These are phyloP conservation scores for Leishmania amazonensis DNA, from an alignment of 208 protist genomes.

Conservation along the genomic window DNA sequence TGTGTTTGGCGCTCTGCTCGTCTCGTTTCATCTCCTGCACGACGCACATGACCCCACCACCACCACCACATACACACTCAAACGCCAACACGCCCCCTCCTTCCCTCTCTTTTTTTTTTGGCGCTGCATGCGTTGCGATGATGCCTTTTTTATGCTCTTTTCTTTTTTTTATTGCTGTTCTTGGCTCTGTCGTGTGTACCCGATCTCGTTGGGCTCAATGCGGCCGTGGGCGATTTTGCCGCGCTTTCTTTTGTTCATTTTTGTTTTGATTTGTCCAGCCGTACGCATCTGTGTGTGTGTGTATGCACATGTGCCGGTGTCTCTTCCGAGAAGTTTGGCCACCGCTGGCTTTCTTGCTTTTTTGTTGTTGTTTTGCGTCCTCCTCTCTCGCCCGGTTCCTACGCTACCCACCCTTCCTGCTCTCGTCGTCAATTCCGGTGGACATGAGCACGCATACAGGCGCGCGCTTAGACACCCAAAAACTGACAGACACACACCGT, in stretches of 20 bases:
- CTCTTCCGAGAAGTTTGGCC: not conserved
- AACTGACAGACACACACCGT: not conserved
- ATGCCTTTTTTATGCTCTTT: too few relatives aligned
- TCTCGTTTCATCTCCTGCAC: not conserved
- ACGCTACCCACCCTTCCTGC: not conserved
- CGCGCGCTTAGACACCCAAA: not conserved
- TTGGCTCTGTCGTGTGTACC: too few relatives aligned
- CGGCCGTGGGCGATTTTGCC: not conserved
- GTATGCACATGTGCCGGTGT: not conserved
- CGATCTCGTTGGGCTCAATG: too few relatives aligned
- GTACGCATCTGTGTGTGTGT: not conserved
- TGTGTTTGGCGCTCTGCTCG: too few relatives aligned
- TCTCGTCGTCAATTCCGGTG: not conserved
- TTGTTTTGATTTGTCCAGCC: not conserved
- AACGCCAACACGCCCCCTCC: not conserved
- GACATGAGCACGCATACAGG: not conserved
- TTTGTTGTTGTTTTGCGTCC: not conserved
- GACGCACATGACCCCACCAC: not conserved
- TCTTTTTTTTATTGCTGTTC: too few relatives aligned
- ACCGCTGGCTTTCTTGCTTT: not conserved
- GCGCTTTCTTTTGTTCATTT: not conserved
- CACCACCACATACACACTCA: too few relatives aligned
- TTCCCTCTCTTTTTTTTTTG: too few relatives aligned
- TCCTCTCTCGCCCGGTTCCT: not conserved
- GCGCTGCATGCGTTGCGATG: not conserved